Evolutionary conservation across 1,139 yeast species (phyloP).

Genomic region (Nakaseomyces uthaithaninus): DNA sequence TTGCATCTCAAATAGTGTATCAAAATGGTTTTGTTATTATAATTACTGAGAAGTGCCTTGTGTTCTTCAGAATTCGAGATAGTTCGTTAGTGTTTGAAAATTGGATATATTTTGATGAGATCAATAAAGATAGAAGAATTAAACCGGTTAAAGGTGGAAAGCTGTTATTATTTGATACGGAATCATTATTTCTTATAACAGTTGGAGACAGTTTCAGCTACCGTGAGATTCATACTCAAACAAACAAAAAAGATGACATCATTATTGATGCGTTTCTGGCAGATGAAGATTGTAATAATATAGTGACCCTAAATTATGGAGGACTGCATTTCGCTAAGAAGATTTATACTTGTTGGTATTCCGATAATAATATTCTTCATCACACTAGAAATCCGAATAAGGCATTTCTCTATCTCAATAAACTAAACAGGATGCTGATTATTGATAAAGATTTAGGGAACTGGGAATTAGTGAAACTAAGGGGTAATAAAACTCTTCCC

Average conservation of each 20-base stretch:
- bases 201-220: background rate
- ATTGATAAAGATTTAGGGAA: slow-evolving; percentile 17
- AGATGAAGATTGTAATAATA: slow-evolving; percentile 6
- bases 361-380: slow-evolving; percentile 20
- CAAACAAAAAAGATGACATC: slow-evolving; percentile 1
- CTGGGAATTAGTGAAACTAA: slow-evolving; percentile 26
- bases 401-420: slow-evolving; percentile 18
- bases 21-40: background rate
- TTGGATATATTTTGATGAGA: background rate
- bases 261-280: slow-evolving; percentile 1
- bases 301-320: slow-evolving; percentile 18
- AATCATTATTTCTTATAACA: background rate
- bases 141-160: background rate
- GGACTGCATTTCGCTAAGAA: slow-evolving; percentile 20
- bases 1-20: background rate
- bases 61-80: background rate
- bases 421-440: slow-evolving; percentile 24
- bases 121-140: background rate
- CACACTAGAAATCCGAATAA: slow-evolving; percentile 24
- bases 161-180: background rate
- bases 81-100: background rate
- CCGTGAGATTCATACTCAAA: background rate
- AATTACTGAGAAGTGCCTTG: background rate
- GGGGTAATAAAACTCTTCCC: slow-evolving; percentile 21
- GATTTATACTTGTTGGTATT: slow-evolving; percentile 19